Conservation (phyloP, 441 rosid species). For the Euphorbia celastroides region DNA sequence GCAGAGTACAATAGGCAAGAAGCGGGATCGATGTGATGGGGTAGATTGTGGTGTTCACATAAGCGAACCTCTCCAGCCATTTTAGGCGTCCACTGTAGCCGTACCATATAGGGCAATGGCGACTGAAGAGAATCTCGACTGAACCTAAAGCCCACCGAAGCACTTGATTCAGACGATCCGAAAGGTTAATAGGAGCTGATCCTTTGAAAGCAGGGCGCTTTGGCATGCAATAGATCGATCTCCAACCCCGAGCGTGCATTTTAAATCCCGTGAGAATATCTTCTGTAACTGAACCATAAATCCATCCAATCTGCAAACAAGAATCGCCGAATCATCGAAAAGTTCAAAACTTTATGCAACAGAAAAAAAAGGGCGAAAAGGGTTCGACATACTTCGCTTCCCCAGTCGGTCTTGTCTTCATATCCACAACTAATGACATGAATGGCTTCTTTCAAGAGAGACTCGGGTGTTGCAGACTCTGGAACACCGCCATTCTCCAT, state of each 20-base stretch:
- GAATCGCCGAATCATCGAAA: slow-evolving; percentile 12
- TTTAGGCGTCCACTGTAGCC: slow-evolving; percentile 88
- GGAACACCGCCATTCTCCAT: slow-evolving; percentile 99
- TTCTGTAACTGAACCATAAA: slow-evolving; percentile 97
- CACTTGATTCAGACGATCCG: slow-evolving; percentile 98
- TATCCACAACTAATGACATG: slow-evolving; percentile 99
- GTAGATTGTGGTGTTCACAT: slow-evolving; percentile 88
- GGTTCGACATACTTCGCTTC: slow-evolving; percentile 64
- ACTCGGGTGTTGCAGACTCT: slow-evolving; percentile 87
- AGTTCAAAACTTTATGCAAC: not conserved
- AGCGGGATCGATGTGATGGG: slow-evolving; percentile 91
- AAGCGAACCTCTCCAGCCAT: slow-evolving; percentile 94
- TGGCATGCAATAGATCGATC: slow-evolving; percentile 98
- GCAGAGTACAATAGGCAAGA: slow-evolving; percentile 82
- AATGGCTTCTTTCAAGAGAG: slow-evolving; percentile 97
- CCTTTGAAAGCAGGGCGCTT: slow-evolving; percentile 90
- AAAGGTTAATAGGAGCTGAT: slow-evolving; percentile 98
- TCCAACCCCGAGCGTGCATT: slow-evolving; percentile 99
- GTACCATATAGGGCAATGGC: slow-evolving; percentile 98
- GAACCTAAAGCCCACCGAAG: slow-evolving; percentile 99
- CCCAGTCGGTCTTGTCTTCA: slow-evolving; percentile 99
- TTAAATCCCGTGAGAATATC: slow-evolving; percentile 98
- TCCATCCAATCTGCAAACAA: slow-evolving; percentile 90
- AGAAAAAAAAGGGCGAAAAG: not conserved
- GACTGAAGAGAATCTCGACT: slow-evolving; percentile 93